Percentiles rank a stretch among this genome's conserved stretches.
phyloP scores from a whole-genome alignment of 768 basidiomycete species.

The Serendipita sp. region DNA sequence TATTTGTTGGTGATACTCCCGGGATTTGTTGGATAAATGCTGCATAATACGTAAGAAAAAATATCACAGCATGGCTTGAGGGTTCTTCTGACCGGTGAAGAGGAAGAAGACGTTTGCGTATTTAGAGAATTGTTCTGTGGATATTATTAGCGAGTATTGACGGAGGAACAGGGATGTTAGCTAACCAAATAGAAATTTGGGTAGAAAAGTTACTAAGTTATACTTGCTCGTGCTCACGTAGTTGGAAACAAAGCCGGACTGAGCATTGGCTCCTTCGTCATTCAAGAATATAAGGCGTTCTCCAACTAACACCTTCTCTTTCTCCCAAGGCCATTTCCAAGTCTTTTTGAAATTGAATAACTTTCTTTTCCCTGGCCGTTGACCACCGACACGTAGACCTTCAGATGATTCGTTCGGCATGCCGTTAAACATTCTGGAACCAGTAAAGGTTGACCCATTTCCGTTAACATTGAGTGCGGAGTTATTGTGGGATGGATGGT shows the following conservation, averaged over 20 bases:
- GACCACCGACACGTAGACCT: constrained; percentile 3
- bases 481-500: constrained; percentile 25
- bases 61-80: neutral
- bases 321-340: constrained; percentile 81
- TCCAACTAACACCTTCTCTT: constrained; percentile 43
- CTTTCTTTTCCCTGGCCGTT: constrained; percentile 12
- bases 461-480: constrained; percentile 15
- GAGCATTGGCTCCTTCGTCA: constrained; percentile 40
- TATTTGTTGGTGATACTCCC: constrained; percentile 89
- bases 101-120: constrained; percentile 98
- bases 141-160: neutral
- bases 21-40: constrained; percentile 96
- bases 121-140: constrained; percentile 89
- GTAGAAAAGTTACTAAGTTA: constrained; percentile 69
- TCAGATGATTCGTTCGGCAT: neutral
- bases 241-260: constrained; percentile 58
- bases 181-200: constrained; percentile 84
- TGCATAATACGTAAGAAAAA: constrained; percentile 6
- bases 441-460: constrained; percentile 11
- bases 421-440: constrained; percentile 19
- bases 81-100: constrained; percentile 42
- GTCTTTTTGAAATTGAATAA: constrained; percentile 17
- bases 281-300: constrained; percentile 76
- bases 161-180: neutral
- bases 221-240: constrained; percentile 92